Evolutionary conservation across 2,329 filamentous ascomycete genomes (phyloP).

Genomic region (Alternaria consortialis): DNA sequence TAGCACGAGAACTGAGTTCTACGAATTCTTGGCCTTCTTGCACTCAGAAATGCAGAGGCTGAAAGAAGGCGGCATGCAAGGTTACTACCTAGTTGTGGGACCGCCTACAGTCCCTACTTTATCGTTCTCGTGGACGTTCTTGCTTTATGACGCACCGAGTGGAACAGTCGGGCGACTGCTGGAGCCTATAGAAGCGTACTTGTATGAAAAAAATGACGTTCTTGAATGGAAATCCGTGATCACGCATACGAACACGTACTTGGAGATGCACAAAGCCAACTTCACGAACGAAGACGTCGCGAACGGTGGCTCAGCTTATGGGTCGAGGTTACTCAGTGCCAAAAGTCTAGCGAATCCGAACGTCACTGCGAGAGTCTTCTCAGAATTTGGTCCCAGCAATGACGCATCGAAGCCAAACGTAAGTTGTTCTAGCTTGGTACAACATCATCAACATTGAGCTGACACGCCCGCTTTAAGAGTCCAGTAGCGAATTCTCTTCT

Average conservation of each 20-base stretch:
- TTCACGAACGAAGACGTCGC: constrained; percentile 35
- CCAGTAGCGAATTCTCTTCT: constrained; percentile 26
- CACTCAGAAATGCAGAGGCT: constrained; percentile 34
- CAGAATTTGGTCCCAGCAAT: constrained; percentile 26
- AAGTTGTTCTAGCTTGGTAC: background rate
- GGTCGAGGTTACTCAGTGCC: constrained; percentile 33
- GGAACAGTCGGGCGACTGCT: constrained; percentile 30
- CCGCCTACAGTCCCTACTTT: constrained; percentile 24
- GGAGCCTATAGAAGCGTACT: constrained; percentile 25
- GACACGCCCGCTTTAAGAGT: constrained; percentile 11
- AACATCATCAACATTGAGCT: background rate
- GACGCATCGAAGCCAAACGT: constrained; percentile 24
- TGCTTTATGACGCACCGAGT: constrained; percentile 32
- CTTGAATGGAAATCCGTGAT: constrained; percentile 28
- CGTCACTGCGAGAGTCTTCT: constrained; percentile 24
- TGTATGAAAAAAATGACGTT: constrained; percentile 10
- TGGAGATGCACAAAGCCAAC: constrained; percentile 8
- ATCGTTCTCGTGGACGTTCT: constrained; percentile 31
- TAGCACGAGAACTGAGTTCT: constrained; percentile 27
- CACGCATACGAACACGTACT: constrained; percentile 23
- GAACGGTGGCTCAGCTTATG: constrained; percentile 27
- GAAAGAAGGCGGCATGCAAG: constrained; percentile 40
- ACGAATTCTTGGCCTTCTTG: constrained; percentile 29
- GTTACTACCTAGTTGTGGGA: constrained; percentile 38
- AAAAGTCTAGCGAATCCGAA: constrained; percentile 26